A percentile compares a stretch with the other conserved stretches of the same genome.
Evolutionary conservation across 2,329 filamentous ascomycete species (phyloP).

Genomic region (Epichloe gansuensis): DNA sequence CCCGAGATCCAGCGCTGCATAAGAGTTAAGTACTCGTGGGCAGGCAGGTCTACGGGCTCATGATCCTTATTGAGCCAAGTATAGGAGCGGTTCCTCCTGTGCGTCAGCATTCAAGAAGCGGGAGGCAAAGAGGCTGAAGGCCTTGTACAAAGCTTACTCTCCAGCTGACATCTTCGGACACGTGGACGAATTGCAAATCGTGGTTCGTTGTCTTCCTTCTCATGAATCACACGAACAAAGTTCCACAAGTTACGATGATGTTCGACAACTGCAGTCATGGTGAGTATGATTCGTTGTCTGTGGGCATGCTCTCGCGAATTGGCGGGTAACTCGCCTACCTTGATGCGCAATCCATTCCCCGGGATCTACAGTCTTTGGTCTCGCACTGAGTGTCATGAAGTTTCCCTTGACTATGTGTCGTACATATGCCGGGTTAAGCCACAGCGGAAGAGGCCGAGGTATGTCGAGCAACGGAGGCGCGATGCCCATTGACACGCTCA

Average conservation of each 20-base stretch:
- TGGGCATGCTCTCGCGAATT: neutral
- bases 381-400: constrained; percentile 87
- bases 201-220: constrained; percentile 62
- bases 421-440: constrained; percentile 62
- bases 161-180: constrained; percentile 94
- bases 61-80: constrained; percentile 71
- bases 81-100: constrained; percentile 69
- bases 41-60: constrained; percentile 75
- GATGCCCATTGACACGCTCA: neutral
- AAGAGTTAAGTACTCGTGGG: constrained; percentile 78
- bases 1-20: constrained; percentile 91
- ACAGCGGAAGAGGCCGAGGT: constrained; percentile 56
- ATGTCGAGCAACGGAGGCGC: neutral
- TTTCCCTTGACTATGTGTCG: constrained; percentile 92
- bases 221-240: constrained; percentile 79
- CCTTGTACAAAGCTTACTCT: constrained; percentile 35
- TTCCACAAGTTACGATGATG: constrained; percentile 82
- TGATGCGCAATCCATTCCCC: constrained; percentile 96
- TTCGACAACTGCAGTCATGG: constrained; percentile 56
- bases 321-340: constrained; percentile 43
- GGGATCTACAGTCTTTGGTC: constrained; percentile 87
- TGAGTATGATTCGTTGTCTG: neutral
- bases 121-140: neutral
- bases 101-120: neutral
- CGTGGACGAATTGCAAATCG: constrained; percentile 70